phyloP scores from a whole-genome alignment of 1,139 yeast species.

The Lodderomyces theae region DNA sequence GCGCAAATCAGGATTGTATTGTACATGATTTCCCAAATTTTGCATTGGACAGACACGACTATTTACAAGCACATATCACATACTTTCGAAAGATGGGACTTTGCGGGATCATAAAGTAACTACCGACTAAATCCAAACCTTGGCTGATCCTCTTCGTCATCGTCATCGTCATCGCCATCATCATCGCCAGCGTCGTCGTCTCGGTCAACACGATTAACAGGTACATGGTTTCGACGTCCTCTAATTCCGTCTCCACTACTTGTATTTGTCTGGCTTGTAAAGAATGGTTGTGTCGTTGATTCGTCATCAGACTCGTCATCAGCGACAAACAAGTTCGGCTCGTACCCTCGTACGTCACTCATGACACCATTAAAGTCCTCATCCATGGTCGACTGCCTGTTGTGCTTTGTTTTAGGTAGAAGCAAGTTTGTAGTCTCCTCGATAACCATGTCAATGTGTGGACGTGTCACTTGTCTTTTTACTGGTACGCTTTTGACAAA shows the following conservation, averaged over 20 bases:
- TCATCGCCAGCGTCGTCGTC: conserved; percentile 11
- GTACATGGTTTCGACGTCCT: neutral
- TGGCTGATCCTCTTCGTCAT: conserved; percentile 37
- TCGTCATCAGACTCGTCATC: conserved; percentile 19
- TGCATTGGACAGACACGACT: conserved; percentile 19
- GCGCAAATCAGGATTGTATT: conserved; percentile 38
- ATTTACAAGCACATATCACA: conserved; percentile 42
- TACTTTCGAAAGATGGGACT: conserved; percentile 49
- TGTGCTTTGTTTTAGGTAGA: neutral
- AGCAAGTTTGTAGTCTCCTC: conserved; percentile 16
- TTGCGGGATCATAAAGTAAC: conserved; percentile 33
- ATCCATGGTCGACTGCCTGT: conserved; percentile 13
- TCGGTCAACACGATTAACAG: neutral
- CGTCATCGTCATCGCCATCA: conserved; percentile 30
- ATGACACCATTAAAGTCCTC: conserved; percentile 29
- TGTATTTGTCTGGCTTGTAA: neutral
- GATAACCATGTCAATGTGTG: conserved; percentile 25
- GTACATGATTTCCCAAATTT: conserved; percentile 29
- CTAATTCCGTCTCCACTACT: conserved; percentile 1
- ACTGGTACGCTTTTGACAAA: conserved; percentile 29
- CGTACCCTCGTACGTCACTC: conserved; percentile 22
- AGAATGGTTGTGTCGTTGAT: neutral
- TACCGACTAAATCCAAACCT: conserved; percentile 31
- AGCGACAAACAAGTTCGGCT: conserved; percentile 20
- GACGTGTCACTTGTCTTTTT: conserved; percentile 23